Evolutionary conservation across 371 early-diverging fungal species (phyloP), one percentile per base, ranked within the genome.

Genomic region (Actinomortierella wolfii): DNA sequence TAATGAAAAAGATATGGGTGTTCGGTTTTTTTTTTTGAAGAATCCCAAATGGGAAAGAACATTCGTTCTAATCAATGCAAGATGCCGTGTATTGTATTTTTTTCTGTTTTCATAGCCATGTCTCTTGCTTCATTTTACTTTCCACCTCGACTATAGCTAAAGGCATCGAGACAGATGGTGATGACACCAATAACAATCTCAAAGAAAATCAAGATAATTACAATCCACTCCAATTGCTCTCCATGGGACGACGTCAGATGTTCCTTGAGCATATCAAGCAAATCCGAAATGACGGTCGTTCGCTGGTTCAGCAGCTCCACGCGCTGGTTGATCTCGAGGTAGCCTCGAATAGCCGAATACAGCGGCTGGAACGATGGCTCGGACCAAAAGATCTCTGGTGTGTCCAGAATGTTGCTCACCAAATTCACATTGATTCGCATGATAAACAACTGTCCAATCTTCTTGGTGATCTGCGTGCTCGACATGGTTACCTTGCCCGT

Each of bases 371-470:
- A 81, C 14, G 89, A 80, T 9, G 94, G 94, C 57, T 93, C 91
- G 20, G 90, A 89, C 93, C 93, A 93, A 58, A 94, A 94, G 47
- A 93, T 88, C 63, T 95, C 94, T n/a, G 95, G 95, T 23, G 89
- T 90, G 66, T 94, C 93, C 59, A 94, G 71, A 20, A 93, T 89
- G 54, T 91, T 91, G 53, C 85, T 85, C 40, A 95, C 94, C 25
- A 95, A 76, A 63, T 93, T 94, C 45, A 95, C 94, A 64, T 94
- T 92, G 73, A 94, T 92, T 17, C 95, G 83, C 92, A 92, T 91
- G 51, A 92, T 90, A 67, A 93, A 94, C 24, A 94, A 78, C 78
- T 73, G 74, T 4, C 90, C 90, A 64, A 92, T 90, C 78, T 90
- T 90, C 61, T 81, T 81, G 55, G 84, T 88, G 57, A 91, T 82